Base-by-base conservation (phyloP, 1,284 basidiomycete genomes). In the Sanghuangporus weigelae region DNA sequence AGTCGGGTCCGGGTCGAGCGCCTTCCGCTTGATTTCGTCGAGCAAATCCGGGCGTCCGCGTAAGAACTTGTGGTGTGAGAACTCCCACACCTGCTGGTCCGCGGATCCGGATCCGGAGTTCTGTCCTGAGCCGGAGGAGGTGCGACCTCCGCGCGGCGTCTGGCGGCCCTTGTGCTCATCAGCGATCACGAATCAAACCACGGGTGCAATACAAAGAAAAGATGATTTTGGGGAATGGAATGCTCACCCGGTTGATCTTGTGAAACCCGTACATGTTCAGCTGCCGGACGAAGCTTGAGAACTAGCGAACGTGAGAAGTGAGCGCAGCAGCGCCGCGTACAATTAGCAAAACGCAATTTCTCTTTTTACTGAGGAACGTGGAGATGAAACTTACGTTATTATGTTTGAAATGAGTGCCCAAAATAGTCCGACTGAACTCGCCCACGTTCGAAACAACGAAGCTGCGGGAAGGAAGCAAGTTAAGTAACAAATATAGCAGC, bases 211-310 rank as follows among this genome's bases (percentile, higher is more conserved):
- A 35, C 63, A 50, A 26, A 42, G 51, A 10, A 11, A n/a, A 26
- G 7, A 14, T 14, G 10, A 26, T 7, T 2, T 7, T n/a, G 21
- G 19, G 44, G 44, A 38, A 63, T 42, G 61, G 51, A 44, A 7
- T 36, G 74, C 78, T 69, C 62, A 90, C 87, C 74, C 89, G 81
- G 73, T 92, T 92, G 74, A 90, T 90, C 76, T 92, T 92, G 76
- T 91, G 89, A 74, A 90, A 90, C 58, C 89, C 90, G 68, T 92
- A 93, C 92, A 95, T 95, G 77, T 95, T 95, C 60, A 95, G 81
- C 72, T 95, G 93, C 60, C 92, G 86, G 57, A 95, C 92, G 73
- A 95, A 95, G 70, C 88, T 91, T 31, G 90, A 92, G 74, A 94
- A 95, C 89, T 95, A 69, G 26, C 53, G n/a, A 38, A 38, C 48